Evolutionary conservation across 441 rosid species (phyloP), one percentile per base, ranked within the genome.

Genomic region (Theobroma grandiflorum): DNA sequence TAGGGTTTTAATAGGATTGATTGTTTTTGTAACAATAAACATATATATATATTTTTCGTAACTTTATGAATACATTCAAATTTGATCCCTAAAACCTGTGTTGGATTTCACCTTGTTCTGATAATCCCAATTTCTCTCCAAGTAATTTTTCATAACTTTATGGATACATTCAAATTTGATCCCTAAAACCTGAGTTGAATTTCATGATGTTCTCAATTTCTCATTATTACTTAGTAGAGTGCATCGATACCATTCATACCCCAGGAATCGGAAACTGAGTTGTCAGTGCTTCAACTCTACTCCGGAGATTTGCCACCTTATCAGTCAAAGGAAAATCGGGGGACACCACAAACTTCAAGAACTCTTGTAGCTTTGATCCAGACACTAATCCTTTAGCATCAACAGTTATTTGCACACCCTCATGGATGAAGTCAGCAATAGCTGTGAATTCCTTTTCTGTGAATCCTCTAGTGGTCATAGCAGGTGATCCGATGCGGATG

Each of bases 401-500:
- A 0, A 87, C 81, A 4, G 94, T 82, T 79, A 93, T 85, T 83
- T 87, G 91, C 62, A 96, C 91, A 7, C 99, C 98, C 83, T 94
- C 97, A 3, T 96, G 91, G 66, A 94, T 92, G 35, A 92, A 92
- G 59, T 93, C 90, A 0, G 98, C 98, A 0, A 87, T 83, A 50
- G 90, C 92, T 64, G 79, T 67, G 80, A 96, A 94, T 78, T 96
- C 97, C 79, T 85, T 87, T 86, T 89, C 97, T 0, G 89, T 82
- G 37, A 96, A 88, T 73, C 98, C 95, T 83, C 98, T 89, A 37
- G 98, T 94, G 6, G 99, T 94, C 98, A 94, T 96, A 1, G 99
- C 99, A 16, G 98, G 98, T 1, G 98, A 81, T 69, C 97, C 99
- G 67, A 96, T 91, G 67, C 98, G 93, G 77, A 96, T 94, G 76